Evolutionary conservation across 805 yeast genomes (phyloP), one percentile per base, ranked within the genome.

Genomic region (Candida silvicultrix): DNA sequence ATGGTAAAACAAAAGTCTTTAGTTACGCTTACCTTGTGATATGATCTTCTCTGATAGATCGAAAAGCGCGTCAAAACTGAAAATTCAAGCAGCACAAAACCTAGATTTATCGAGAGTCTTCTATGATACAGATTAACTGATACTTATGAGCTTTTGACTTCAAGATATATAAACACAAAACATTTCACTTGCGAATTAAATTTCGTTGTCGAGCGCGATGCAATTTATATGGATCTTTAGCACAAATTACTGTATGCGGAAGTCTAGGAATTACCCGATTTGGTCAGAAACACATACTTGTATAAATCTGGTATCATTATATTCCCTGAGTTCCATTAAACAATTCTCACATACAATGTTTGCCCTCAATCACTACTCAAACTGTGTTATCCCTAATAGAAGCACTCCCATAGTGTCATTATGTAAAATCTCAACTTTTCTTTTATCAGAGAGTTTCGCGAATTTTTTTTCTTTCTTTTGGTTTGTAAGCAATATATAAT

Each of bases 191-290:
- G 22, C 37, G 19, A 22, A 7, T 23, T 12, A 32, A 20, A n/a
- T 6, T 16, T 40, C 43, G 43, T 32, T 44, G 31, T 40, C 19
- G 22, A 20, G 31, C 44, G 25, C 34, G 29, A 38, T 28, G 31
- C 41, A 9, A 34, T 28, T 32, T 34, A 15, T 15, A 20, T 38
- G 20, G 3, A 25, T 6, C 11, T 12, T 7, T 1, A 21, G 18
- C 5, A 21, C 16, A 19, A 41, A 44, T 32, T 43, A 38, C 58
- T 52, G 25, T 22, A 51, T 48, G 22, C n/a, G 55, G 57, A 45
- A 53, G 47, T 51, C 49, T 14, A 42, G 35, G 14, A 15, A 43
- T 48, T 48, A 20, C 52, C 55, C 28, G 20, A 45, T 51, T 51
- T 44, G 53, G 53, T 31, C 31, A 14, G 11, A 5, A 9, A 34